Evolutionary conservation across 306 rosid genomes (phyloP).

Genomic region (Pterocarpus santalinus): DNA sequence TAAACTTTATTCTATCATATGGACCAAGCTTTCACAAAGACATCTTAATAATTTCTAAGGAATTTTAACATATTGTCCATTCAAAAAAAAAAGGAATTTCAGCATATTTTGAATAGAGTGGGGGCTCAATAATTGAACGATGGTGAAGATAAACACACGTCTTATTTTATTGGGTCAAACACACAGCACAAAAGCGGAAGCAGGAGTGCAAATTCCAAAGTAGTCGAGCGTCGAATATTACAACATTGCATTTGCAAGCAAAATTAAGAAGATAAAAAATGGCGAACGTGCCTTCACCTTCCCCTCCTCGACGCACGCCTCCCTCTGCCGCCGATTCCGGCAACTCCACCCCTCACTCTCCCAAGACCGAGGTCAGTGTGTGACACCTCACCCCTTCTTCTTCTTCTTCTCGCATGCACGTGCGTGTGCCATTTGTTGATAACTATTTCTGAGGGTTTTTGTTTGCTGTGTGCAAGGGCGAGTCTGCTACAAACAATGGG

Average conservation of each 20-base stretch:
- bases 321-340: slow-evolving; percentile 61
- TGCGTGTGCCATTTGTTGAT: slow-evolving; percentile 18
- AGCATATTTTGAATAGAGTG: background rate
- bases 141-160: background rate
- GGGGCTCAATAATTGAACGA: background rate
- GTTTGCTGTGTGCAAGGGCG: slow-evolving; percentile 47
- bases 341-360: slow-evolving; percentile 50
- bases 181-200: background rate
- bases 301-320: slow-evolving; percentile 54
- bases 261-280: background rate
- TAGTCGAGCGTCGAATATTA: no score
- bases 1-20: no score
- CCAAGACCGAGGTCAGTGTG: slow-evolving; percentile 54
- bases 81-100: no score
- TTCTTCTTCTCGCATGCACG: slow-evolving; percentile 20
- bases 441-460: slow-evolving; percentile 45
- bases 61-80: no score
- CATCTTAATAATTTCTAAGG: no score
- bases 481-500: slow-evolving; percentile 56
- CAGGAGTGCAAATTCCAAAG: background rate
- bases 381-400: background rate
- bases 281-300: slow-evolving; percentile 59
- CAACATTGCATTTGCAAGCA: background rate
- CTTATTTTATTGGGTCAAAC: background rate
- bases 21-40: no score